phyloP scores from a whole-genome alignment of 345 rosid species.

The Capsella bursapastoris region DNA sequence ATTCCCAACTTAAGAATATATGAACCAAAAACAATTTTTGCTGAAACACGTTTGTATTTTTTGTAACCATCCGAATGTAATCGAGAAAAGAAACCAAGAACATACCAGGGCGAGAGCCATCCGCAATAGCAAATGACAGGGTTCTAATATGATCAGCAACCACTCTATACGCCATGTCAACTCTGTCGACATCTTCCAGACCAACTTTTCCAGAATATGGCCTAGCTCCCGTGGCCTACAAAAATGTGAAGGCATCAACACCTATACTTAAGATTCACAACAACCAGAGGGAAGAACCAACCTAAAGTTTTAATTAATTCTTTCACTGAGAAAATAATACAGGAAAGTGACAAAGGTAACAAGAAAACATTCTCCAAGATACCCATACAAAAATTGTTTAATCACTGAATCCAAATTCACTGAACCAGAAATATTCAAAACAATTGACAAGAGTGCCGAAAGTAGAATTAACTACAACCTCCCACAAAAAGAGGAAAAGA shows the following conservation, averaged over 20 bases:
- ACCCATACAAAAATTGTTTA: not conserved
- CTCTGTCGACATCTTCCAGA: slow-evolving; percentile 68
- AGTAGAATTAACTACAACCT: slow-evolving; percentile 1
- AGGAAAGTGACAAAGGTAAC: slow-evolving; percentile 8
- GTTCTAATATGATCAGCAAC: slow-evolving; percentile 98
- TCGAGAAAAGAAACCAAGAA: slow-evolving; percentile 13
- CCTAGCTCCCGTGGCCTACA: slow-evolving; percentile 68
- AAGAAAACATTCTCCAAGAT: slow-evolving; percentile 14
- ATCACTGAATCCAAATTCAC: slow-evolving; percentile 14
- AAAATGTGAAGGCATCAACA: too few species aligned
- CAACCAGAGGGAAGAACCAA: too few species aligned
- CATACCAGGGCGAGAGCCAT: slow-evolving; percentile 97
- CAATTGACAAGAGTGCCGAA: not conserved
- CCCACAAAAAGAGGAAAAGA: slow-evolving; percentile 11
- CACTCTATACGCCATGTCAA: slow-evolving; percentile 98
- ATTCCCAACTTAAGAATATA: not conserved
- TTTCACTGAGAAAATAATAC: not conserved
- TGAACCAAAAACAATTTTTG: not conserved
- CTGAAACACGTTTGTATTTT: slow-evolving; percentile 4
- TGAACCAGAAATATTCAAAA: slow-evolving; percentile 3
- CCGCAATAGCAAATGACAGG: slow-evolving; percentile 94
- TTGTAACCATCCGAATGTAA: not conserved
- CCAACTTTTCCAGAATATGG: slow-evolving; percentile 96
- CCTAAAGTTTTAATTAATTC: too few species aligned
- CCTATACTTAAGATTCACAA: too few species aligned